Evolutionary conservation across 352 stramenopile species (phyloP), one percentile per base, ranked within the genome.

Genomic region (Pythium dissimile): DNA sequence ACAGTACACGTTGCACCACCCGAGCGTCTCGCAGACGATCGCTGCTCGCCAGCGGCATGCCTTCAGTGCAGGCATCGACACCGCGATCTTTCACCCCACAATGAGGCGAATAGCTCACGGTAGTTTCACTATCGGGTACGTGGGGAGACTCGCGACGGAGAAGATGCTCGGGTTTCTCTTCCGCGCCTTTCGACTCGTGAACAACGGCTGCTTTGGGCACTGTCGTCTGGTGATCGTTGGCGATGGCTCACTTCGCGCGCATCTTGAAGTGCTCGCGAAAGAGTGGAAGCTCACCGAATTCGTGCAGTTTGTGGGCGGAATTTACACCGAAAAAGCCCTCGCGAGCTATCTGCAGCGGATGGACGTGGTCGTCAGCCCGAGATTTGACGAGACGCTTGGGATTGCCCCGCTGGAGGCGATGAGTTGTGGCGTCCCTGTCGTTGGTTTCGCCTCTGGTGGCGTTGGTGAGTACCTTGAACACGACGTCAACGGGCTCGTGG

Each of bases 341-440:
- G 61, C 69, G 5, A 24, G 38, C 15, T 23, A 73, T n/a, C 21
- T 83, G 3, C 75, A 57, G 11, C 21, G 62, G 34, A 64, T 82
- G 64, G 65, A 84, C 45, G 75, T 69, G 23, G 77, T 75, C 20
- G 56, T 79, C 7, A 77, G 68, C 11, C 52, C 71, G 37, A 60
- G 72, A n/a, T 72, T 84, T 24, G 55, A 50, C 5, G 77, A 86
- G 50, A 88, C 75, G 2, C 61, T 88, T 2, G 72, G 77, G 4
- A 69, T 88, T 23, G 73, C 77, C 12, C 57, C 71, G 10, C 56
- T 88, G 0, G 77, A 88, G 55, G 77, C 77, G 13, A 85, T 88
- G 77, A 83, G 75, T 38, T 67, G 71, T 37, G 75, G 71, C 0
- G 9, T 86, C 0, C 77, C 75, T 10, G 63, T 85, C 16, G 70